Evolutionary conservation across 2,329 filamentous ascomycete genomes (phyloP).

Genomic region (Cadophora sp.): DNA sequence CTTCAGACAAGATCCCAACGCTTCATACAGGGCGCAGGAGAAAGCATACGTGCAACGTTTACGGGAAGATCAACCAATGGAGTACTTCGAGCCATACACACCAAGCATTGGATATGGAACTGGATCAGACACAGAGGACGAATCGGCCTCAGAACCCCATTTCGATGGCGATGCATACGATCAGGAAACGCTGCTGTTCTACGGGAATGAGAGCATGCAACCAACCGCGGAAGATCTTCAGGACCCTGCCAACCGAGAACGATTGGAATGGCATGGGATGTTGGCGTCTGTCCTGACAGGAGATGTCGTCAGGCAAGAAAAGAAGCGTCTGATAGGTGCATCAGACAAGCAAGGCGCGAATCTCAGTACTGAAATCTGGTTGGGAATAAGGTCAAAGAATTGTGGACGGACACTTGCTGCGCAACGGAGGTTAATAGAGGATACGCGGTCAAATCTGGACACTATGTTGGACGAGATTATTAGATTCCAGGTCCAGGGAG

Average conservation of each 20-base stretch:
- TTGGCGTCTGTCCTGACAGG: conserved; percentile 92
- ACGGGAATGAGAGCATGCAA: conserved; percentile 87
- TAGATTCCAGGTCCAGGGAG: conserved; percentile 91
- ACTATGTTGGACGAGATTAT: conserved; percentile 85
- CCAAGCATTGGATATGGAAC: conserved; percentile 68
- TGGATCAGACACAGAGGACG: conserved; percentile 88
- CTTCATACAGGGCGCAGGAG: conserved; percentile 83
- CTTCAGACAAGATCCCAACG: conserved; percentile 68
- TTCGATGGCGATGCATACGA: conserved; percentile 87
- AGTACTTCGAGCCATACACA: conserved; percentile 66
- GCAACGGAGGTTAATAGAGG: conserved; percentile 87
- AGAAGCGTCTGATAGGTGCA: conserved; percentile 89
- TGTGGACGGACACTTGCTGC: conserved; percentile 85
- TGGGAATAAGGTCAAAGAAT: conserved; percentile 82
- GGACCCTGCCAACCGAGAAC: conserved; percentile 85
- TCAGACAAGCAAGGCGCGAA: conserved; percentile 64
- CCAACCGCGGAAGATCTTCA: conserved; percentile 89
- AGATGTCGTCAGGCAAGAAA: conserved; percentile 97
- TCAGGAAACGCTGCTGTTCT: conserved; percentile 91
- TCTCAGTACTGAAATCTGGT: conserved; percentile 82
- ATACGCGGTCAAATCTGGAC: conserved; percentile 76
- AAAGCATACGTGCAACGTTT: conserved; percentile 94
- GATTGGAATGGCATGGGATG: conserved; percentile 98
- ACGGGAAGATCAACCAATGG: conserved; percentile 71
- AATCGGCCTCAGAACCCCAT: conserved; percentile 85